A percentile compares a stretch with the other conserved stretches of the same genome.
phyloP scores from a whole-genome alignment of 768 basidiomycete genomes.

The Termitomyces sp. region DNA sequence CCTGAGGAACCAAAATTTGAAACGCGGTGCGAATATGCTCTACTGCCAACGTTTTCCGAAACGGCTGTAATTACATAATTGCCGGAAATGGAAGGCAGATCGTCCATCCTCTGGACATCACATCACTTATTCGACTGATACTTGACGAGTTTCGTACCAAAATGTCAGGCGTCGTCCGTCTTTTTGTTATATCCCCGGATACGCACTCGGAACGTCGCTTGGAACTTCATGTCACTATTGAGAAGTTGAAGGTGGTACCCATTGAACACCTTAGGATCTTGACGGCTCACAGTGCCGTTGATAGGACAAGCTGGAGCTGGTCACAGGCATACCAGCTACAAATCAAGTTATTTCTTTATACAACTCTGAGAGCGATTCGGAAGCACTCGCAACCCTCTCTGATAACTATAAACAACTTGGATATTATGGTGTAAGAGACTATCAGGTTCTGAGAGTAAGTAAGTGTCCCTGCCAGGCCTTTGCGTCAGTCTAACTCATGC shows the following conservation, averaged over 20 bases:
- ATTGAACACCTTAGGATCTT: background rate
- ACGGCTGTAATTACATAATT: no score
- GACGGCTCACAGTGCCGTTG: background rate
- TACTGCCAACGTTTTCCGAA: no score
- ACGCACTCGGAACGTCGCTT: constrained; percentile 87
- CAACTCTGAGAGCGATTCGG: constrained; percentile 48
- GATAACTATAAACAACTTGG: constrained; percentile 69
- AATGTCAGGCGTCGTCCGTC: constrained; percentile 20
- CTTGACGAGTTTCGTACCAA: background rate
- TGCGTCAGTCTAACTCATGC: background rate
- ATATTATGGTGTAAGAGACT: constrained; percentile 69
- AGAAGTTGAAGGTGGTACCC: constrained; percentile 69
- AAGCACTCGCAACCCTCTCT: constrained; percentile 47
- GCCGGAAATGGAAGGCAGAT: no score
- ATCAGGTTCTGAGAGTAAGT: constrained; percentile 85
- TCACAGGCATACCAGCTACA: constrained; percentile 82
- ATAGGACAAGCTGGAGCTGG: constrained; percentile 77
- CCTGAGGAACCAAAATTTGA: no score
- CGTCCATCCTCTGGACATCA: background rate
- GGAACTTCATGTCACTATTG: constrained; percentile 68
- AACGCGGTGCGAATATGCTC: no score
- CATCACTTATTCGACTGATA: no score
- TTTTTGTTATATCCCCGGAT: constrained; percentile 83
- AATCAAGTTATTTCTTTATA: constrained; percentile 68
- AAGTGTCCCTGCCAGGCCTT: constrained; percentile 14